Evolutionary conservation across 2,329 filamentous ascomycete genomes (phyloP).

Genomic region (Emericellopsis atlantica): DNA sequence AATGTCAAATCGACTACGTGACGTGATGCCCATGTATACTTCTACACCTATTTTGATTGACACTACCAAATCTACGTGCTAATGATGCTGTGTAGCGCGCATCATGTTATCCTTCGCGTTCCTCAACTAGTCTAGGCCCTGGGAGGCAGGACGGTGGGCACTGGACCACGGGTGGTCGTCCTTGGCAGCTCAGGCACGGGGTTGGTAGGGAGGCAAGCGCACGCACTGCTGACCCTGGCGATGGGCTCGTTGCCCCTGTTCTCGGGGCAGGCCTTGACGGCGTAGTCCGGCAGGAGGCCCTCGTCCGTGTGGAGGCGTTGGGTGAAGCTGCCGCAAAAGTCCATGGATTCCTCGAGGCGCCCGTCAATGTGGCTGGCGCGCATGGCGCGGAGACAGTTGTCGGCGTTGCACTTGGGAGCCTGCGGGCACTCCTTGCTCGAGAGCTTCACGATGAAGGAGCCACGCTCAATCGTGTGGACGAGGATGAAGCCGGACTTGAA

Average conservation of each 20-base stretch:
- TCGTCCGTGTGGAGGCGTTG: constrained; percentile 7
- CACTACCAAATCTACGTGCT: no score
- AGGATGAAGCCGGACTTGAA: constrained; percentile 28
- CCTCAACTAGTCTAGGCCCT: no score
- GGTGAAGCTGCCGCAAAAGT: constrained; percentile 10
- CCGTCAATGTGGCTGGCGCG: constrained; percentile 6
- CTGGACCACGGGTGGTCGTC: constrained; percentile 9
- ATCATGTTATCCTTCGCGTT: no score
- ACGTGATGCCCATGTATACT: no score
- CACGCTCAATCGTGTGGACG: constrained; percentile 28
- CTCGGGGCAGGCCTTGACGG: constrained; percentile 6
- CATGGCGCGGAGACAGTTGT: constrained; percentile 10
- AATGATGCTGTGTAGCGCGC: no score
- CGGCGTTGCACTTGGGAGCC: constrained; percentile 8
- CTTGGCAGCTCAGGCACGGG: constrained; percentile 10
- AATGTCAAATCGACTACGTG: no score
- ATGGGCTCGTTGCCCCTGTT: constrained; percentile 5
- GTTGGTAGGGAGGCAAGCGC: constrained; percentile 9
- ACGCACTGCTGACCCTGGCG: constrained; percentile 9
- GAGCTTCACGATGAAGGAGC: constrained; percentile 21
- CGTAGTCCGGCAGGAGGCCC: constrained; percentile 7
- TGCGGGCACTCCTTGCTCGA: constrained; percentile 6
- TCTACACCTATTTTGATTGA: no score
- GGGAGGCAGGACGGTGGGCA: constrained; percentile 9
- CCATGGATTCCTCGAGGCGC: constrained; percentile 7